Evolutionary conservation across 192 early-diverging fungal genomes (phyloP), one percentile per base, ranked within the genome.

Genomic region (Diversispora eburnea): DNA sequence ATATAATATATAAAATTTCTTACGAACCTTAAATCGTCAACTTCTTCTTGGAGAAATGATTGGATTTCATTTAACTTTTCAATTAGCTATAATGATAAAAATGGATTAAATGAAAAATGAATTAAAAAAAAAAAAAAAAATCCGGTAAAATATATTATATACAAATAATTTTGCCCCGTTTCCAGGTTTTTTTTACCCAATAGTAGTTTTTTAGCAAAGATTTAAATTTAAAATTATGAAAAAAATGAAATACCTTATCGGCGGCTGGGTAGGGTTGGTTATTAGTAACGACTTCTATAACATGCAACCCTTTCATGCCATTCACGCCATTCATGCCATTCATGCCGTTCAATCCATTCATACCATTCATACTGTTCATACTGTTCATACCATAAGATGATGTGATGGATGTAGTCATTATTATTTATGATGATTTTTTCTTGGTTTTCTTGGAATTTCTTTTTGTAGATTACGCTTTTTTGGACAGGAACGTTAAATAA

Each of bases 201-300:
- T 12, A 51, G 5, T 12, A 51, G 49, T 51, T 2, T 51, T 51
- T 51, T 8, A 51, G 13, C 49, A 8, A 8, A 51, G 9, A 51
- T 51, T 51, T 51, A 51, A 51, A 51, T 51, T 51, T 33, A 1
- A 33, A 33, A 33, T 33, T 33, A 33, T 33, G 25, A 33, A 33
- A 61, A 61, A 61, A 61, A 42, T 13, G 15, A 12, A 13, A 39
- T 10, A 65, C 63, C 17, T 65, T 65, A 22, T 65, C 63, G 10
- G 63, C 43, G 10, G 63, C 43, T 15, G 63, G 43, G 20, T 65
- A 65, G 39, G 63, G 63, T 65, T 65, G 63, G 7, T 65, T 43
- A 48, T 65, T 65, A 65, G 63, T 65, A 47, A 65, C 47, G 22
- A 65, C 45, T 6, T 65, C 63, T 45, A 65, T 65, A 45, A 65